Base-by-base conservation (phyloP, 192 early-diverging fungal species). In the Linnemannia schmuckeri region DNA sequence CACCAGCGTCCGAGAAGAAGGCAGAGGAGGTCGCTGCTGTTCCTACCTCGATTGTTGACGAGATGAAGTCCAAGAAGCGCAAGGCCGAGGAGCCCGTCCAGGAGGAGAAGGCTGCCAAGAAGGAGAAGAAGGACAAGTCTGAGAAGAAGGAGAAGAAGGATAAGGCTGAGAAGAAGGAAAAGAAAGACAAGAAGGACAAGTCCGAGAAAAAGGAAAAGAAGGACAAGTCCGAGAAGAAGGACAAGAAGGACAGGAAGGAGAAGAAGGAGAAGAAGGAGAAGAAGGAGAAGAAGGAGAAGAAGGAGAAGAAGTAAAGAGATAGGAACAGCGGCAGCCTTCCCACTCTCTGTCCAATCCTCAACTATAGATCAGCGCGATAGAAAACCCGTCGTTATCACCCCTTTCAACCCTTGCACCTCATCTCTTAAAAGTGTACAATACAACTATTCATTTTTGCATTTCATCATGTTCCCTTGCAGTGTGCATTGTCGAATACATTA, bases 1-100 rank as follows among this genome's bases (percentile, higher is more conserved):
- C 80, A 17, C 27, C 76, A 42, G 46, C 66, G 4, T 10, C 49
- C 8, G 78, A 40, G 71, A 68, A 63, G 61, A 63, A 74, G 38
- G 72, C 54, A n/a, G 55, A 61, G 24, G 55, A 61, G 9, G n/a
- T 37, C 8, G 71, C 55, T n/a, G 66, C 44, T 72, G 79, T 87
- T 30, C 88, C 88, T 24, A 68, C 82, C 2, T 88, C 88, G 18
- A 82, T 89, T 13, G 80, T 89, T 33, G 88, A 82, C 15, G 87
- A 91, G 74, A 76, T 91, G 61, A 88, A 91, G 78, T 80, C 76
- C 33, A 90, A 88, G 80, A 81, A 88, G 49, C 79, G 80, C 54
- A 83, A 89, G 81, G 70, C 86, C 1, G 69, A 89, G 81, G 76
- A 88, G 18, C 72, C 82, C 0, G 69, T 70, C 17, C 75, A 88